phyloP scores from a whole-genome alignment of 73 alveolate genomes.

The Paramecium biaurelia region DNA sequence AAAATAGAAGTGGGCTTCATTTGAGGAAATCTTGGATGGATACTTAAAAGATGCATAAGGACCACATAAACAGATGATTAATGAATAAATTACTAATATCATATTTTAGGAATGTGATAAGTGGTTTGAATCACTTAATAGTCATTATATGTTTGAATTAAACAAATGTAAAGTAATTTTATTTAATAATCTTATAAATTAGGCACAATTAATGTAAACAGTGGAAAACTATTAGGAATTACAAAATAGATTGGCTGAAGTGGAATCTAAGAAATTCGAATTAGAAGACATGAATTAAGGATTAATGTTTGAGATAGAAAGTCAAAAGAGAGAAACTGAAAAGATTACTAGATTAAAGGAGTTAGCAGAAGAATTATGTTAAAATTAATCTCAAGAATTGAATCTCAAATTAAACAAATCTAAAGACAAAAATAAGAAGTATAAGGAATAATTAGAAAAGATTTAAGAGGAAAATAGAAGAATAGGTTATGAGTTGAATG shows the following conservation, averaged over 20 bases:
- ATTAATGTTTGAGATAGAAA: background rate
- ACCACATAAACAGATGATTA: background rate
- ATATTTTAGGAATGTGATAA: background rate
- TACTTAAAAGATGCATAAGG: background rate
- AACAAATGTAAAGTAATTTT: background rate
- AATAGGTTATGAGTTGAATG: background rate
- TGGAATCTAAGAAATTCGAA: background rate
- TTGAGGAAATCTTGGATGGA: background rate
- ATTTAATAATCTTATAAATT: background rate
- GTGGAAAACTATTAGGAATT: background rate
- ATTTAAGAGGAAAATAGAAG: background rate
- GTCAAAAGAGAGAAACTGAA: background rate
- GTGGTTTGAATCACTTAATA: constrained; percentile 4
- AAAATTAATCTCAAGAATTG: background rate
- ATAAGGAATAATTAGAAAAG: background rate
- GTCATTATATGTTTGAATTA: constrained; percentile 12
- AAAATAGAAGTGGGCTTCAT: background rate
- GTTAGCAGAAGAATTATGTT: background rate
- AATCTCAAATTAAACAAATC: background rate
- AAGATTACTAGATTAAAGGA: background rate
- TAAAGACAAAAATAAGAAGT: background rate
- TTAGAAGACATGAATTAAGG: background rate
- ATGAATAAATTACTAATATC: background rate
- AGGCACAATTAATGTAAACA: background rate
- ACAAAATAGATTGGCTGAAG: constrained; percentile 9